Base-by-base conservation (phyloP, 768 basidiomycete genomes). In the Termitomyces sp. region DNA sequence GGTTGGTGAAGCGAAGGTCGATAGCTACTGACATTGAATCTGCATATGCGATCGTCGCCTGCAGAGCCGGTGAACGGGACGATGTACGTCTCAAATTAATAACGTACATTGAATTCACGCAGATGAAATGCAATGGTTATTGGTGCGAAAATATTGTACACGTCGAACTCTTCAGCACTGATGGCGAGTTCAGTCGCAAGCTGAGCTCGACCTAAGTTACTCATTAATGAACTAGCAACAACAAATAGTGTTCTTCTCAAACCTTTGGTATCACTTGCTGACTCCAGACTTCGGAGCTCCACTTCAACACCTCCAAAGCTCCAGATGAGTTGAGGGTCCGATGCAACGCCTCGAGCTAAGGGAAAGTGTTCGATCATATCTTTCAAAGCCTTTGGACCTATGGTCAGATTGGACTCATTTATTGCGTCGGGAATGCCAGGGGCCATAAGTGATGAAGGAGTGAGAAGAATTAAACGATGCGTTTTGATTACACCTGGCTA, bases 331-430 rank as follows among this genome's bases (percentile, higher is more conserved):
- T 90, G 88, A 31, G 90, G 89, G 63, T 94, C 92, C 12, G 78
- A 81, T 65, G 86, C 88, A 12, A 73, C 68, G 4, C 85, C 84
- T 62, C 81, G 85, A 12, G 83, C 75, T 22, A 81, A 72, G 0
- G 89, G 84, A 61, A 94, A 94, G 69, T 92, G 91, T 49, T 93
- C 92, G 22, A 92, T 79, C 69, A 93, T 84, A 64, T 91, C 89
- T 67, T 80, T 86, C 47, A 94, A 72, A 15, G 85, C 82, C 63
- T 81, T 82, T 31, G 92, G 87, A 12, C 89, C 89, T 57, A 94
- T 85, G 7, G 79, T 84, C 13, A 93, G 69, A 24, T 78, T 80
- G 22, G 89, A 90, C 72, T 89, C 84, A 44, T 78, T 77, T 1
- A 72, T 64, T 11, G 76, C 68, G 53, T 87, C 83, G 3, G 86